These are phyloP conservation scores for Saururus chinensis DNA, from an alignment of 164 flowering plant species.

Conservation along the genomic window DNA sequence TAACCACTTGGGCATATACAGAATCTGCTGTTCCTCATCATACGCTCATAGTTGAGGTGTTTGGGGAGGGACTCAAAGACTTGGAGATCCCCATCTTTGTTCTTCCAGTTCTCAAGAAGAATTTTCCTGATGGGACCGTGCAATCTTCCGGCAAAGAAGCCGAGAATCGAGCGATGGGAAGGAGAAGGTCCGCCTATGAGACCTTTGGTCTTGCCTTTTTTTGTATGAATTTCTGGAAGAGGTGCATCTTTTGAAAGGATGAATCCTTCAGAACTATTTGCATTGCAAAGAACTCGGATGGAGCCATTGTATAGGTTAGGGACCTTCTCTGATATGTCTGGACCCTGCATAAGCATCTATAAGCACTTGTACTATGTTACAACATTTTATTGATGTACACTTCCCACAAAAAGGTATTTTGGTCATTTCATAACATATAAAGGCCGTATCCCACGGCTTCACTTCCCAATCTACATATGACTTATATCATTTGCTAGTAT, in stretches of 20 bases:
- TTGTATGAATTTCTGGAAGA: slow-evolving; percentile 27
- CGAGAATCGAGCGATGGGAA: slow-evolving; percentile 20
- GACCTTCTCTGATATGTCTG: slow-evolving; percentile 10
- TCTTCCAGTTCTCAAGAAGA: slow-evolving; percentile 27
- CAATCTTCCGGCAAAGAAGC: slow-evolving; percentile 33
- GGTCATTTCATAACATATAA: too few species aligned
- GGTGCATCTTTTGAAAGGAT: slow-evolving; percentile 24
- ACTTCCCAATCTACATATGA: too few species aligned
- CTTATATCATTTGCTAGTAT: background rate
- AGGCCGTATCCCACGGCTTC: too few species aligned
- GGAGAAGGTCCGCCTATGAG: slow-evolving; percentile 25
- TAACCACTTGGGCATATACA: slow-evolving; percentile 13
- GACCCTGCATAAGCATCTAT: slow-evolving; percentile 20
- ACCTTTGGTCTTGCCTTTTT: background rate
- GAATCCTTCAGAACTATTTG: slow-evolving; percentile 27
- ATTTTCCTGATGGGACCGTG: slow-evolving; percentile 29
- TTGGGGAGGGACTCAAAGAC: slow-evolving; percentile 9
- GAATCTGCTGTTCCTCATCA: slow-evolving; percentile 13
- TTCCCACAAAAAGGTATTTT: too few species aligned
- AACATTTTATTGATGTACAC: too few species aligned
- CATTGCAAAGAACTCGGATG: slow-evolving; percentile 32
- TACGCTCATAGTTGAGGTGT: slow-evolving; percentile 5
- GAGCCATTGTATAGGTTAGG: slow-evolving; percentile 21
- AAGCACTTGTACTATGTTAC: too few species aligned
- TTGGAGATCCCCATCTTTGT: slow-evolving; percentile 18